Base-by-base conservation (phyloP, 228 moss, liverwort and hornwort genomes). In the Sphagnum fallax region DNA sequence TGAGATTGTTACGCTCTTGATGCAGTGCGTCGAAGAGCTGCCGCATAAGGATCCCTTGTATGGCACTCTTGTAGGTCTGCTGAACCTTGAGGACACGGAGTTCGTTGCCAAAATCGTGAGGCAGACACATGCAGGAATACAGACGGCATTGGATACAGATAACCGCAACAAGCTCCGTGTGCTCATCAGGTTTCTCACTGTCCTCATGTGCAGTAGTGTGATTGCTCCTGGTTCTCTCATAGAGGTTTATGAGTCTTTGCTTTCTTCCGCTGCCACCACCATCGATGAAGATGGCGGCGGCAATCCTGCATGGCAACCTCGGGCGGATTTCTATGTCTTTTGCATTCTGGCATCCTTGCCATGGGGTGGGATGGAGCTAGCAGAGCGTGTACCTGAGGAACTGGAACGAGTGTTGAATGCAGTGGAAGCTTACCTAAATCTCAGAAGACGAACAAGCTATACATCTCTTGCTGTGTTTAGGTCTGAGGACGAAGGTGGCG, bases 21-120 rank as follows among this genome's bases (percentile, higher is more conserved):
- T 98, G 92, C 98, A 94, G 78, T 98, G 92, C 67, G 94, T 88
- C 71, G 94, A 92, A 79, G 98, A 98, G 83, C 81, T 94, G n/a
- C 98, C 98, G 1, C 98, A 98, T 68, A 98, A 98, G 66, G 87
- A 92, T 16, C 98, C 98, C 4, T 75, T 98, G 48, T 98, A 98
- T 18, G 94, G 92, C 6, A 89, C 98, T 4, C 83, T 98, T 69
- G 98, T 93, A 52, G 98, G 94, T 11, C 73, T 98, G 52, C 88
- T 98, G 53, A 98, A 98, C 51, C 90, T 92, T 13, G 98, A 98
- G 68, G 85, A 90, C 65, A 81, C 72, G 12, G 91, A 89, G 71
- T 94, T 98, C 69, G 94, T 87, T 0, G 82, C 67, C 8, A 94
- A 92, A 75, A 80, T 98, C 60, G 94, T 94, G 5, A 73, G 72